Conservation (phyloP, 2,329 filamentous ascomycete species). For the Hymenoscyphus repandus region DNA sequence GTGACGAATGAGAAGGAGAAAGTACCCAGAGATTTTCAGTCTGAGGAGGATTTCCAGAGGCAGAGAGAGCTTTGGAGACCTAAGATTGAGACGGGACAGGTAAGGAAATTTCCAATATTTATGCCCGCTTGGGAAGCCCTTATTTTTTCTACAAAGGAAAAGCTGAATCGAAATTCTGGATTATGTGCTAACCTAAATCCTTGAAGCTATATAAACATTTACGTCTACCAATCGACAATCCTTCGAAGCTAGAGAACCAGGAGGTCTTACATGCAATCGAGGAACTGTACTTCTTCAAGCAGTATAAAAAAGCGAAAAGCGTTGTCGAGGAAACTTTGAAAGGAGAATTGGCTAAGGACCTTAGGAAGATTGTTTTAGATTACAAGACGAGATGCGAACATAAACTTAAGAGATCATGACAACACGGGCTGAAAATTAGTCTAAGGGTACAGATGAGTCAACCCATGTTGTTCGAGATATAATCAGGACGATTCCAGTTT, state of each 20-base stretch:
- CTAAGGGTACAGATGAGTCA: too few species aligned
- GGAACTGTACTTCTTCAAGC: constrained; percentile 29
- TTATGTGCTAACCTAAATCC: not conserved
- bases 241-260: constrained; percentile 28
- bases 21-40: constrained; percentile 26
- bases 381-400: constrained; percentile 22
- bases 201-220: constrained; percentile 26
- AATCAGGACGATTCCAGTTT: too few species aligned
- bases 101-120: constrained; percentile 5
- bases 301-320: constrained; percentile 24
- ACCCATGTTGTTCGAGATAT: too few species aligned
- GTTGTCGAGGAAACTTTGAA: constrained; percentile 18
- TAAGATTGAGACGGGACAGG: constrained; percentile 28
- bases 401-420: constrained; percentile 2
- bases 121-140: not conserved
- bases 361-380: constrained; percentile 19
- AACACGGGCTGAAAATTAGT: too few species aligned
- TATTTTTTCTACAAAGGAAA: too few species aligned
- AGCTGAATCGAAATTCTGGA: not conserved
- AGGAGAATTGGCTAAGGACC: constrained; percentile 21
- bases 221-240: constrained; percentile 22
- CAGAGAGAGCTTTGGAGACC: constrained; percentile 23
- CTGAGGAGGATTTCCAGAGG: constrained; percentile 25
- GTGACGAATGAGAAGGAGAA: constrained; percentile 12
- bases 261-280: constrained; percentile 30